Percentiles rank a stretch among this genome's conserved stretches.
phyloP scores from a whole-genome alignment of 768 basidiomycete species.

The Lentinula aciculospora region DNA sequence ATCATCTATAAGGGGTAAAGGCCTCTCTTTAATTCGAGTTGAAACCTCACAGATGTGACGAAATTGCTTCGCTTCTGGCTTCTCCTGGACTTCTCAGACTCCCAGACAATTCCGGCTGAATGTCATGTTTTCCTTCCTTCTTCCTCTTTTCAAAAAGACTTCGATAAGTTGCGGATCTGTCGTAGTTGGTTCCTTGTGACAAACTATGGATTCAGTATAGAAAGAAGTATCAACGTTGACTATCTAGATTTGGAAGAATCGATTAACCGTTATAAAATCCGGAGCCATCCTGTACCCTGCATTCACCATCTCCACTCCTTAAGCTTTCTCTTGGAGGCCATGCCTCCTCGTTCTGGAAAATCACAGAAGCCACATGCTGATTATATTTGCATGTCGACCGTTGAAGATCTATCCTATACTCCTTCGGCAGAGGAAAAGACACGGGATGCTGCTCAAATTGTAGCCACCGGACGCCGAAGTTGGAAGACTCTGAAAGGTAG shows the following conservation, averaged over 20 bases:
- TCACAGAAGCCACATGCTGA: constrained; percentile 15
- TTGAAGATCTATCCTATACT: constrained; percentile 35
- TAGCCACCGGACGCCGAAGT: constrained; percentile 40
- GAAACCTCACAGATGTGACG: constrained; percentile 1
- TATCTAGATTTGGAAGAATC: constrained; percentile 8
- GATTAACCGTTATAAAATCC: constrained; percentile 4
- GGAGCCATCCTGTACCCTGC: neutral
- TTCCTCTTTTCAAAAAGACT: neutral
- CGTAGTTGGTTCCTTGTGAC: constrained; percentile 5
- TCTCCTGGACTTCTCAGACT: neutral
- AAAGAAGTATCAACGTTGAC: neutral
- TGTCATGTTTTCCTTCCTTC: neutral
- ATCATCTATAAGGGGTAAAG: neutral
- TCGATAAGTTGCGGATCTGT: constrained; percentile 7
- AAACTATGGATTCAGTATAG: neutral
- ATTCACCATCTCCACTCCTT: constrained; percentile 3
- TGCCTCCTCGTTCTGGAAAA: constrained; percentile 1
- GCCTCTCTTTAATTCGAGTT: neutral
- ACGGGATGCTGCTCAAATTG: constrained; percentile 25
- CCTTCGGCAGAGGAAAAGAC: constrained; percentile 30
- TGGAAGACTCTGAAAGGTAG: constrained; percentile 52
- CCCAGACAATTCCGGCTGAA: neutral
- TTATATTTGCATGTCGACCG: constrained; percentile 29
- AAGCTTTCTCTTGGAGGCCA: neutral
- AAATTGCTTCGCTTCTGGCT: neutral